Conservation (phyloP, 1,284 basidiomycete species). For the Ceratobasidium sp. region DNA sequence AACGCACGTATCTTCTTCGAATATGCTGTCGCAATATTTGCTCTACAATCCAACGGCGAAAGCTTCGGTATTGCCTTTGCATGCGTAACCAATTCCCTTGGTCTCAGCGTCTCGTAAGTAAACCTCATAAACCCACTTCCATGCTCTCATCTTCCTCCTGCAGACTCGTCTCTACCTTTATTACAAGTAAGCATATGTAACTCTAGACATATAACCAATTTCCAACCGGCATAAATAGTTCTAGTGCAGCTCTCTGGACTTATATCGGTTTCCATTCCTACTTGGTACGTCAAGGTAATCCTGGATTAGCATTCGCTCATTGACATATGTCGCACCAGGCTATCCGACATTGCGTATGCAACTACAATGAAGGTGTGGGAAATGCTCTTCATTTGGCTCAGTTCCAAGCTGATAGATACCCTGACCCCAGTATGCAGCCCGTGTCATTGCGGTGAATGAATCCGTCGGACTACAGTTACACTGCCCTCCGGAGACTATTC, state of each 20-base stretch:
- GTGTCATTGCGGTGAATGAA: constrained; percentile 63
- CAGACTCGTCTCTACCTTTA: constrained; percentile 51
- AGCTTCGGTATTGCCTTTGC: constrained; percentile 54
- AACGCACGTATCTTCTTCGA: constrained; percentile 61
- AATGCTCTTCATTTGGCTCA: too few relatives aligned
- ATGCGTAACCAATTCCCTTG: constrained; percentile 51
- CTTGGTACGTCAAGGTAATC: constrained; percentile 57
- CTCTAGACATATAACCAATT: neutral
- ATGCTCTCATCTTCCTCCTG: neutral
- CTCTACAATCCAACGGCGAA: constrained; percentile 60
- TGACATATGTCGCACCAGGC: constrained; percentile 36
- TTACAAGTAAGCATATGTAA: constrained; percentile 39
- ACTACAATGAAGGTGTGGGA: constrained; percentile 52
- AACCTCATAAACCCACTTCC: constrained; percentile 46
- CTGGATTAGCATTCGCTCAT: constrained; percentile 26
- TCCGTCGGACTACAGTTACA: constrained; percentile 57
- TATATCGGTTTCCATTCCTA: constrained; percentile 60
- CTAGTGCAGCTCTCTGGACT: constrained; percentile 57
- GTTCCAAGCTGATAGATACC: neutral
- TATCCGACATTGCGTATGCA: constrained; percentile 46
- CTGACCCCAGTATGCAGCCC: constrained; percentile 52
- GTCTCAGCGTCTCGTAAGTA: constrained; percentile 58
- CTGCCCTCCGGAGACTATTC: constrained; percentile 57
- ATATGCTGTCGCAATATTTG: constrained; percentile 60
- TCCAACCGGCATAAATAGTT: constrained; percentile 12